Evolutionary conservation across 2,329 filamentous ascomycete species (phyloP), one percentile per base, ranked within the genome.

Genomic region (Dothistroma pini): DNA sequence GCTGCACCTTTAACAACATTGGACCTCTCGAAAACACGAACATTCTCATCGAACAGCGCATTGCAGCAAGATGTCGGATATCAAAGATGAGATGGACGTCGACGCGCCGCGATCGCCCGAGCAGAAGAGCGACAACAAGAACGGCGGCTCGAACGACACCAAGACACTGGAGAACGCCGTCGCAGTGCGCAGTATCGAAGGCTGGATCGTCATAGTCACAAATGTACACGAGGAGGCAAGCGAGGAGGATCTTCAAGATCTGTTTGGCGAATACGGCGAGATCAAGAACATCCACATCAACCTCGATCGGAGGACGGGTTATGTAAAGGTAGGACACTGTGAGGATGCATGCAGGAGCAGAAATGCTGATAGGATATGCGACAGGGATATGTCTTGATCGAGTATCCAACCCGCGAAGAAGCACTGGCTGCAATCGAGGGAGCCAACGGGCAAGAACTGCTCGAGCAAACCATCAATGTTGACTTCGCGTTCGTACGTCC

Each of bases 281-380:
- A 91, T 95, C 71, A 92, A 92, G 82, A 95, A 95, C 72, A 74
- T 93, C 72, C 90, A 95, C 72, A 77, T 95, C 73, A 95, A 95
- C 73, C 79, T 95, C 64, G 90, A 95, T 74, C 82, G 90, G 57
- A 82, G 91, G 70, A 93, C 89, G 63, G 90, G 90, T 73, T 95
- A 93, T 72, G 90, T 93, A 69, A 95, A 95, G 88, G 90, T 90
- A 57, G 34, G 61, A 32, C 19, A 21, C 11, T 48, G 35, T 22
- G 61, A 50, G 34, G 34, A 35, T 29, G 14, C 35, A 31, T 25
- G 38, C 25, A 56, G 22, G 12, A 41, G 10, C 31, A 35, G 51
- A 16, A 19, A 22, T 48, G 41, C 53, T 63, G 54, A 64, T 54
- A 19, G 8, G 34, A 22, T 12, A 51, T 57, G 52, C 32, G 34